phyloP scores from a whole-genome alignment of 352 stramenopile genomes.

The Thalassiosira hispida region DNA sequence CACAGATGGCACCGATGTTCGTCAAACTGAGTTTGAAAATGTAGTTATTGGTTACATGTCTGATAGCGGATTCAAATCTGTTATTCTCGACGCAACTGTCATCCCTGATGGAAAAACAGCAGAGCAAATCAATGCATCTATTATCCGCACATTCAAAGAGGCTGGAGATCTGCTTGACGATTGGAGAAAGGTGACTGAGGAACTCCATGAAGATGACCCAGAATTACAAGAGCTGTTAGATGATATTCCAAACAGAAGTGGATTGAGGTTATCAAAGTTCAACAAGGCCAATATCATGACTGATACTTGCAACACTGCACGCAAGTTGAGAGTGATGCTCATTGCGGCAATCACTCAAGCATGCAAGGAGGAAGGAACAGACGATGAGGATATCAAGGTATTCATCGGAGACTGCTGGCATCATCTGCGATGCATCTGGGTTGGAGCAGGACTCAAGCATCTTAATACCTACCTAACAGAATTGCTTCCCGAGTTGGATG shows the following conservation, averaged over 20 bases:
- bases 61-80: background rate
- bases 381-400: background rate
- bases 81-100: conserved; percentile 3
- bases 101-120: background rate
- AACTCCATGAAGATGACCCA: background rate
- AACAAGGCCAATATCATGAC: background rate
- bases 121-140: background rate
- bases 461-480: background rate
- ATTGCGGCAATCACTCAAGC: conserved; percentile 5
- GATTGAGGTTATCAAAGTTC: background rate
- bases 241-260: background rate
- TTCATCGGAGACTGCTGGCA: background rate
- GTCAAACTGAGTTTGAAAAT: conserved; percentile 16
- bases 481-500: background rate
- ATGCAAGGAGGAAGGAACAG: background rate
- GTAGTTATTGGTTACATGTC: conserved; percentile 1
- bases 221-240: background rate
- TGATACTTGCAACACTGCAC: conserved; percentile 5
- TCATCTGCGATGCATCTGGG: background rate
- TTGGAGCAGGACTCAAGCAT: background rate
- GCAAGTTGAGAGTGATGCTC: background rate
- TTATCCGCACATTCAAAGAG: background rate
- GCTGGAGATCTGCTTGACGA: conserved; percentile 2
- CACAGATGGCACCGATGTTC: background rate
- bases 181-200: background rate